Evolutionary conservation across 1,284 basidiomycete genomes (phyloP), one percentile per base, ranked within the genome.

Genomic region (Papiliotrema nemorosa): DNA sequence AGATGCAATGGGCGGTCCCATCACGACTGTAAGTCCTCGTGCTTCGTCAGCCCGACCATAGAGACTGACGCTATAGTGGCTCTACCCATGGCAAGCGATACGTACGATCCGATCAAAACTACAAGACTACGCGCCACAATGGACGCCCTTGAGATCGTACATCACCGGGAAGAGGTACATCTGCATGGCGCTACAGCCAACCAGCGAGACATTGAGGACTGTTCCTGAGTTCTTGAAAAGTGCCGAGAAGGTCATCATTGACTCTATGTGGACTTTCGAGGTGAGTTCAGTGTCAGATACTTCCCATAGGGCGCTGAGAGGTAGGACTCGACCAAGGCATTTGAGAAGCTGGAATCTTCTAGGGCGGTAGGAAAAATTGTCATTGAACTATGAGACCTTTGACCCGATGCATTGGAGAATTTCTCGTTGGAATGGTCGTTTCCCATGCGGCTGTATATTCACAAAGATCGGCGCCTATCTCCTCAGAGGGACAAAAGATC

Each of bases 361-460:
- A 76, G 79, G 39, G 82, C 83, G 2, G 79, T 74, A 14, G 86
- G 86, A 1, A 87, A 87, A 67, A 77, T 88, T 2, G 64, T 78
- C 20, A 69, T 77, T 2, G 50, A 67, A 14, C 50, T 69, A 13
- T 33, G n/a, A n/a, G n/a, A n/a, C n/a, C n/a, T n/a, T n/a, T n/a
- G n/a, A n/a, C n/a, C n/a, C n/a, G n/a, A n/a, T n/a, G n/a, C n/a
- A n/a, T n/a, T n/a, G n/a, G n/a, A n/a, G n/a, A n/a, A n/a, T n/a
- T n/a, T n/a, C n/a, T n/a, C n/a, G n/a, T n/a, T n/a, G n/a, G n/a
- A n/a, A n/a, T n/a, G n/a, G n/a, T n/a, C n/a, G n/a, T n/a, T n/a
- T n/a, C n/a, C n/a, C n/a, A n/a, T n/a, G n/a, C n/a, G n/a, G n/a
- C n/a, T n/a, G n/a, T n/a, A n/a, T n/a, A n/a, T n/a, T n/a, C n/a